Percentiles rank a stretch among this genome's conserved stretches.
These are phyloP conservation scores for Cryphonectria naterciae DNA, from an alignment of 2,329 filamentous ascomycete species.

Conservation along the genomic window DNA sequence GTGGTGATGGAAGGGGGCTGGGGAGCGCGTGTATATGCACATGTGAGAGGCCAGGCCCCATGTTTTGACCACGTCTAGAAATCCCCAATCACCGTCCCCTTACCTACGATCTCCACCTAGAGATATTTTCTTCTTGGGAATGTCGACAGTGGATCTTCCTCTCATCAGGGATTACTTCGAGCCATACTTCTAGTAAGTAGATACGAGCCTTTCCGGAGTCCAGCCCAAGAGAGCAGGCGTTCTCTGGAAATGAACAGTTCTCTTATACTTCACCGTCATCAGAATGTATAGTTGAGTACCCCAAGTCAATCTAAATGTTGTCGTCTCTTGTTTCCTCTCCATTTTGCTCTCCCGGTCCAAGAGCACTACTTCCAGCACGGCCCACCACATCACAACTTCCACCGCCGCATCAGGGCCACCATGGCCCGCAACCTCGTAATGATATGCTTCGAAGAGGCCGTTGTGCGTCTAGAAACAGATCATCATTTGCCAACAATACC, in stretches of 20 bases:
- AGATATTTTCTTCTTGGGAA: neutral
- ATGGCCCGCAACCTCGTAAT: neutral
- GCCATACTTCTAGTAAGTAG: neutral
- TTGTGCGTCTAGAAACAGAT: neutral
- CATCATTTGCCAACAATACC: neutral
- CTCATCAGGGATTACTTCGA: neutral
- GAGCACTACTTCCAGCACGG: too few relatives aligned
- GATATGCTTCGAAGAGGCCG: neutral
- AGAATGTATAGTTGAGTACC: neutral
- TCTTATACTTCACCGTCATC: neutral
- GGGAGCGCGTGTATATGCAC: too few relatives aligned
- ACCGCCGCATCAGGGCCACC: neutral
- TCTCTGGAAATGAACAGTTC: neutral
- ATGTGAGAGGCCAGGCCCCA: neutral
- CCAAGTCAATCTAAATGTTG: neutral
- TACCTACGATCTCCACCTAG: neutral
- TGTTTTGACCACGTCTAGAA: neutral
- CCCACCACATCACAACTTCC: neutral
- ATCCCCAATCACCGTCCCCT: neutral
- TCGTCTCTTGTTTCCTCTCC: neutral
- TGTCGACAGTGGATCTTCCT: neutral
- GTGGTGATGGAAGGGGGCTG: neutral
- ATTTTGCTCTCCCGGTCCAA: neutral
- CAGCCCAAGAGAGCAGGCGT: neutral
- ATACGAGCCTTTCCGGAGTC: neutral